Base-by-base conservation (phyloP, 495 filamentous ascomycete genomes). In the Xylaria bambusicola region DNA sequence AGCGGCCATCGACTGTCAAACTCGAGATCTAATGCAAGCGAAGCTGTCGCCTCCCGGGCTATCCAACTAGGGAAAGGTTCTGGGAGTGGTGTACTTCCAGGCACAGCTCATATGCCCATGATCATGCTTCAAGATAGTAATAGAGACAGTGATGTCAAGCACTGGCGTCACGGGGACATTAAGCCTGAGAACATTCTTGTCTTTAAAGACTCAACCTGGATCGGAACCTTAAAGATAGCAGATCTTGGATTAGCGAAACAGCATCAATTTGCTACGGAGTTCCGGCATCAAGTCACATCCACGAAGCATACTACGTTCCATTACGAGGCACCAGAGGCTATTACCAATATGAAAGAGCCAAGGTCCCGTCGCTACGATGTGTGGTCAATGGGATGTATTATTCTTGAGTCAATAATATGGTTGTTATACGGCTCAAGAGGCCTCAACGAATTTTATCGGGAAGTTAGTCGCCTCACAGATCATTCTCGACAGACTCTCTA, bases 381-480 rank as follows among this genome's bases (percentile, higher is more conserved):
- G 7, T 76, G 74, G 74, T 71, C 73, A 17, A 71, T 75, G 50
- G 74, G 74, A 3, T 75, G 73, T 52, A 64, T 75, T 18, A 63
- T 62, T 17, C 49, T 77, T 6, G 74, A 77, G 60, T 62, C 71
- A 36, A 59, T 73, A 27, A 65, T 74, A 35, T 77, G 74, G 74
- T 47, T 77, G 27, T 55, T 77, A 0, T 73, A 71, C 50, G 73
- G 71, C 17, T 36, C 17, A 15, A 1, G 41, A 60, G 24, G 48
- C 56, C 12, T 60, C 38, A 6, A 35, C 67, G 8, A 33, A 63
- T 29, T 24, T n/a, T 26, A 40, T 46, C 15, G 56, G 21, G 61
- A 45, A 41, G 52, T 31, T 21, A 29, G 35, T 15, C n/a, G 49
- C 24, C 23, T 49, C 6, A 7, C 40, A 15, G 38, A 41, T 17